Percentiles rank a stretch among this genome's conserved stretches.
phyloP scores from a whole-genome alignment of 2,329 filamentous ascomycete species.

The Rutstroemia sp. region DNA sequence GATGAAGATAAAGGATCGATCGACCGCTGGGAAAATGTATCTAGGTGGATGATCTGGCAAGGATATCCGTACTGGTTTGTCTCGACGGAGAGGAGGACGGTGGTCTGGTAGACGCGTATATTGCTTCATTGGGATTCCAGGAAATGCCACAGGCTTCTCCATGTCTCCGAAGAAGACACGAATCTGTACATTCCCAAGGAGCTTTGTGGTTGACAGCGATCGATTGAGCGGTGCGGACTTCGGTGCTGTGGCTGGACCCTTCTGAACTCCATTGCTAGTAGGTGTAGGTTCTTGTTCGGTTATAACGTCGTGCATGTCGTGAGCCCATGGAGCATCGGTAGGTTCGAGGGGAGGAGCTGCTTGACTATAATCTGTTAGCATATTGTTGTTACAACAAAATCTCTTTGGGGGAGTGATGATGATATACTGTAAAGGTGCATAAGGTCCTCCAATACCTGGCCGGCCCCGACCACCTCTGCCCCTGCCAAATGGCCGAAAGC shows the following conservation, averaged over 20 bases:
- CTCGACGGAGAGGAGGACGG: slow-evolving; percentile 83
- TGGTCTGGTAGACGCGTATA: slow-evolving; percentile 94
- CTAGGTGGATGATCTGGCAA: slow-evolving; percentile 71
- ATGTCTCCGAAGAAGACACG: slow-evolving; percentile 74
- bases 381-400: slow-evolving; percentile 1
- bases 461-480: slow-evolving; percentile 51
- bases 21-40: slow-evolving; percentile 84
- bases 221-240: slow-evolving; percentile 62
- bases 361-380: slow-evolving; percentile 31
- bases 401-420: slow-evolving; percentile 20
- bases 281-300: slow-evolving; percentile 34
- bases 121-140: slow-evolving; percentile 74
- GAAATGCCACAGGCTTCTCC: slow-evolving; percentile 61
- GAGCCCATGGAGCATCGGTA: slow-evolving; percentile 74
- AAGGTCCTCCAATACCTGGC: slow-evolving; percentile 48
- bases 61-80: slow-evolving; percentile 93
- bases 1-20: slow-evolving; percentile 97
- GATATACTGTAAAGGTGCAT: slow-evolving; percentile 56
- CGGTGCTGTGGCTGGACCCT: slow-evolving; percentile 33
- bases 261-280: slow-evolving; percentile 27
- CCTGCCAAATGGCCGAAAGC: slow-evolving; percentile 65
- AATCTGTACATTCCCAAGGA: slow-evolving; percentile 78
- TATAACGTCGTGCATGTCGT: slow-evolving; percentile 85
- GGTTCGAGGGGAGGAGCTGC: slow-evolving; percentile 45
- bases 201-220: slow-evolving; percentile 73